Evolutionary conservation across 2,329 filamentous ascomycete genomes (phyloP).

Genomic region (Gaeumannomyces sp.): DNA sequence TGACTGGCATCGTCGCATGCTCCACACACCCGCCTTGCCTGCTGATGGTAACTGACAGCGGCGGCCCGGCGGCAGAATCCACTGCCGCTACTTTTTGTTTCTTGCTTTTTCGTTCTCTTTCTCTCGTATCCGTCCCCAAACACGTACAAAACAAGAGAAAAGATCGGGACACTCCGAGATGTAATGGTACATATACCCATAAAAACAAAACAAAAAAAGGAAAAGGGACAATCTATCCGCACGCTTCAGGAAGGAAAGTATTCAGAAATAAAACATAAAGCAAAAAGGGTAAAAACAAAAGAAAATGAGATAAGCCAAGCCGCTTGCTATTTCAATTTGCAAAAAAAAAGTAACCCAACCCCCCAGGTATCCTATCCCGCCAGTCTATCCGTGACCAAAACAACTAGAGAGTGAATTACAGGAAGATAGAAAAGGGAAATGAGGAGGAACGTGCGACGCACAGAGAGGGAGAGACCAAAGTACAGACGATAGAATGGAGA

Average conservation of each 20-base stretch:
- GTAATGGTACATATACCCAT: background rate
- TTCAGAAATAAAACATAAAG: background rate
- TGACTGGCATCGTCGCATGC: background rate
- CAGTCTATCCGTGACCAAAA: constrained; percentile 1
- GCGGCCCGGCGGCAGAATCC: no score
- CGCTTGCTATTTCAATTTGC: background rate
- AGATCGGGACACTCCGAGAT: background rate
- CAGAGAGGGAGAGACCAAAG: background rate
- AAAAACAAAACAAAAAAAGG: background rate
- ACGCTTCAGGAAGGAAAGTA: background rate
- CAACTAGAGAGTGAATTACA: background rate
- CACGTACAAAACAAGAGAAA: background rate
- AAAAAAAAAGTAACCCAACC: background rate
- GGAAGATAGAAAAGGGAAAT: no score
- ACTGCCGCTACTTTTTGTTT: background rate
- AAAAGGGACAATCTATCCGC: background rate
- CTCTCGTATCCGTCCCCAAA: background rate
- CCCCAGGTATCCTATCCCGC: background rate
- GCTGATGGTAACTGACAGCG: background rate
- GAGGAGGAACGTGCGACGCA: background rate
- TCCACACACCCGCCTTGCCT: background rate
- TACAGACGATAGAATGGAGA: background rate
- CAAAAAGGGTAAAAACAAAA: background rate
- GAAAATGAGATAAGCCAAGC: constrained; percentile 1
- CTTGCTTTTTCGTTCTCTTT: background rate